These are phyloP conservation scores for Apophysomyces variabilis DNA, from an alignment of 371 early-diverging fungal species.

Conservation along the genomic window DNA sequence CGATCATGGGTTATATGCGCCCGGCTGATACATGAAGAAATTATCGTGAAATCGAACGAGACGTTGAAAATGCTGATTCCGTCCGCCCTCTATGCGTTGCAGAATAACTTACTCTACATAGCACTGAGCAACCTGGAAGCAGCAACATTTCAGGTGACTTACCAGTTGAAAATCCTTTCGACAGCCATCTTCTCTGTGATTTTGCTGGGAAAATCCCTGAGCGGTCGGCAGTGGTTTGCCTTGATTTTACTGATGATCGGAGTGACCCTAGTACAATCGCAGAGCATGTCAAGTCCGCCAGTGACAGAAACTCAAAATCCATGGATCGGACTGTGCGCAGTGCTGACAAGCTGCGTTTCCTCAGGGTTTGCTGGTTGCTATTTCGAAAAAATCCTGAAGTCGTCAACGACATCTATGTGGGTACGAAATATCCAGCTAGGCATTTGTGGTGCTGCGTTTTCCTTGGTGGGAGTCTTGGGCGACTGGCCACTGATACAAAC, in stretches of 20 bases:
- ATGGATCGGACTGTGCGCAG: slow-evolving; percentile 64
- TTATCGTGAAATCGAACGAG: slow-evolving; percentile 57
- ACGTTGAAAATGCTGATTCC: slow-evolving; percentile 78
- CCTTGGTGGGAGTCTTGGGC: slow-evolving; percentile 67
- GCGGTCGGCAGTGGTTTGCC: slow-evolving; percentile 79
- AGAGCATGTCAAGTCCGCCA: slow-evolving; percentile 34
- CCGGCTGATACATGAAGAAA: slow-evolving; percentile 51
- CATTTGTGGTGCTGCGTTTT: slow-evolving; percentile 63
- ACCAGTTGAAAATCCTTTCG: slow-evolving; percentile 95
- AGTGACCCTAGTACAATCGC: slow-evolving; percentile 87
- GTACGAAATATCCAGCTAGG: slow-evolving; percentile 81
- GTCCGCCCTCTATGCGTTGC: slow-evolving; percentile 89
- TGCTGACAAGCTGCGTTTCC: slow-evolving; percentile 65
- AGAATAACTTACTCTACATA: slow-evolving; percentile 93
- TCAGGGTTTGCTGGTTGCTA: slow-evolving; percentile 78
- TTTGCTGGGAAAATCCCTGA: slow-evolving; percentile 72
- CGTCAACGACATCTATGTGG: slow-evolving; percentile 69
- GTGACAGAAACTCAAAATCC: slow-evolving; percentile 45
- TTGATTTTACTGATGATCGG: slow-evolving; percentile 85
- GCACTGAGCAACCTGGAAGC: slow-evolving; percentile 89
- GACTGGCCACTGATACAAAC: slow-evolving; percentile 65
- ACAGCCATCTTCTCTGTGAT: slow-evolving; percentile 91
- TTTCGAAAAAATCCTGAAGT: slow-evolving; percentile 73
- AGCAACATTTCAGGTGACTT: slow-evolving; percentile 94
- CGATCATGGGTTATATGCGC: slow-evolving; percentile 27